Conservation (phyloP, 2,329 filamentous ascomycete genomes). For the Paecilomyces fulvus region DNA sequence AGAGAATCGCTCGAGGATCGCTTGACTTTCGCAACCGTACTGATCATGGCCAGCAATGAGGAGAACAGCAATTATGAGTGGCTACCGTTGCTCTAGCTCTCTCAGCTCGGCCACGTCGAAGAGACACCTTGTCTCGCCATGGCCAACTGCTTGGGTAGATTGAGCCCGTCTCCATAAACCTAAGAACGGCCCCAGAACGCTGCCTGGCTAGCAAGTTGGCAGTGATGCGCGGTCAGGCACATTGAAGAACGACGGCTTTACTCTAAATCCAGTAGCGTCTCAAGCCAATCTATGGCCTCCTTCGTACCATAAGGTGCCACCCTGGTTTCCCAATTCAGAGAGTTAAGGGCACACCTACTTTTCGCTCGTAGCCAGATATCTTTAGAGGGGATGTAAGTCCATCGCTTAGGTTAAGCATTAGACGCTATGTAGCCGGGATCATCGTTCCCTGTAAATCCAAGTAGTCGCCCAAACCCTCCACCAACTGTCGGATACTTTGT, state of each 20-base stretch:
- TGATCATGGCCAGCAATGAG: slow-evolving; percentile 1
- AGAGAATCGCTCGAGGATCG: neutral
- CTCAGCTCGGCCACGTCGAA: slow-evolving; percentile 25
- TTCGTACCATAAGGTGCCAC: neutral
- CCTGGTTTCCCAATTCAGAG: neutral
- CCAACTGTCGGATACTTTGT: neutral
- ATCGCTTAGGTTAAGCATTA: neutral
- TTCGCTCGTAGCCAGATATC: neutral
- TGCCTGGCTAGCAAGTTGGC: neutral
- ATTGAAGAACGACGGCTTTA: neutral
- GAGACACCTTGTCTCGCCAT: slow-evolving; percentile 2
- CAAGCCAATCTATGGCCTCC: neutral
- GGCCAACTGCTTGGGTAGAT: neutral
- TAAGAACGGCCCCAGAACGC: neutral
- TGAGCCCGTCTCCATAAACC: neutral
- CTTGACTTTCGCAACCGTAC: neutral
- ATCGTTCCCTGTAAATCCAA: neutral
- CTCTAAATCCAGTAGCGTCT: neutral
- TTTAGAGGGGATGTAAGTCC: neutral
- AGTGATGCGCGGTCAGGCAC: neutral
- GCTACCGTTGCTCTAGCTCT: slow-evolving; percentile 11
- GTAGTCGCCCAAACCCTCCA: neutral
- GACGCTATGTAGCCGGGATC: neutral
- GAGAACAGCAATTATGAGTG: slow-evolving; percentile 12
- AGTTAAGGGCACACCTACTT: neutral